Evolutionary conservation across 768 basidiomycete genomes (phyloP).

Genomic region (Tephrocybe rancida): DNA sequence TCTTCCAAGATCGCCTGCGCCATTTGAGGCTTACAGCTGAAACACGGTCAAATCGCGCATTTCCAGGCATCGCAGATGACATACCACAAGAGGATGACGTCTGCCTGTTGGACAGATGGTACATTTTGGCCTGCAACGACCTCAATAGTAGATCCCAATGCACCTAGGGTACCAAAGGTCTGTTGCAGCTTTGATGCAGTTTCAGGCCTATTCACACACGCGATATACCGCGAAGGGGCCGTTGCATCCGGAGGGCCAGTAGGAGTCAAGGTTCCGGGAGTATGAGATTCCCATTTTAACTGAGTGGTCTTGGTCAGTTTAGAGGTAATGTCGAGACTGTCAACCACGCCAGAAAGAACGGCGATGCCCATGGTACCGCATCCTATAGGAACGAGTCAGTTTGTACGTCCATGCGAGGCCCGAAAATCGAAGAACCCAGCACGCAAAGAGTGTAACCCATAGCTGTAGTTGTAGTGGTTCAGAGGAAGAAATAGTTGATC

Average conservation of each 20-base stretch:
- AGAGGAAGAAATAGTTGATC: slow-evolving; percentile 11
- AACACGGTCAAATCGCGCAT: slow-evolving; percentile 1
- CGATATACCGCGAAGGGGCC: slow-evolving; percentile 78
- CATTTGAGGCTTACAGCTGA: slow-evolving; percentile 92
- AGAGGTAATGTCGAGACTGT: slow-evolving; percentile 63
- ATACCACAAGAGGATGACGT: slow-evolving; percentile 90
- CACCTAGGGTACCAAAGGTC: slow-evolving; percentile 61
- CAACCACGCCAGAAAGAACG: slow-evolving; percentile 88
- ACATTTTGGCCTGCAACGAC: slow-evolving; percentile 74
- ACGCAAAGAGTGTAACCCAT: slow-evolving; percentile 96
- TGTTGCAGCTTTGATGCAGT: slow-evolving; percentile 66
- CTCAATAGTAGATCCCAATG: slow-evolving; percentile 67
- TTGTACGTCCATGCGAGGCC: slow-evolving; percentile 5
- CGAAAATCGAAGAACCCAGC: slow-evolving; percentile 52
- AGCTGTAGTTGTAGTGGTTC: slow-evolving; percentile 11
- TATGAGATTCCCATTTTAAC: slow-evolving; percentile 46
- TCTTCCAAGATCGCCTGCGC: slow-evolving; percentile 74
- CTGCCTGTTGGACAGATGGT: slow-evolving; percentile 66
- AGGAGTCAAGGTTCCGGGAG: slow-evolving; percentile 76
- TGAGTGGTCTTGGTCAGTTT: slow-evolving; percentile 22
- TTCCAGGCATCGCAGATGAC: slow-evolving; percentile 21
- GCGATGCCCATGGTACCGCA: slow-evolving; percentile 99
- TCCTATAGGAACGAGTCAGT: slow-evolving; percentile 49
- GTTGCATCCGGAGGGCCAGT: slow-evolving; percentile 63
- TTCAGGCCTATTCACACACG: slow-evolving; percentile 83